phyloP scores from a whole-genome alignment of 1,284 basidiomycete species.

The Taiwanofungus camphoratus region DNA sequence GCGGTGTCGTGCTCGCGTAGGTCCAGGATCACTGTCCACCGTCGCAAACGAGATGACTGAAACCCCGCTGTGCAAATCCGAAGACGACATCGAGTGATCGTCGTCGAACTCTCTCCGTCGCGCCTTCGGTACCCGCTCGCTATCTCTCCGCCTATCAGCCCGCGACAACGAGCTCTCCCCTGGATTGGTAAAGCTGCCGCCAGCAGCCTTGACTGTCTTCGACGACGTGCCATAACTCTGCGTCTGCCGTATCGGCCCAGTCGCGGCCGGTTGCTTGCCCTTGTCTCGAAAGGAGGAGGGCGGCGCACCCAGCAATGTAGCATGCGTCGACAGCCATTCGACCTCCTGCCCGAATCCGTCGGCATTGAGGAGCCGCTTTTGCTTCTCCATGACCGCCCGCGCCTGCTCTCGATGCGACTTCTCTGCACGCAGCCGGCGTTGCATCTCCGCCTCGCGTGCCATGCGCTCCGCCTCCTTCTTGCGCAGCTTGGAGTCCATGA shows the following conservation, averaged over 20 bases:
- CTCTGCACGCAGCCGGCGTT: conserved; percentile 75
- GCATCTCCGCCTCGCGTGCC: conserved; percentile 83
- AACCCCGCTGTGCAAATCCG: conserved; percentile 72
- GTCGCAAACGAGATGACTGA: conserved; percentile 75
- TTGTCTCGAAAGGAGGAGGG: conserved; percentile 26
- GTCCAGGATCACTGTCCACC: conserved; percentile 80
- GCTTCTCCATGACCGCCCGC: conserved; percentile 93
- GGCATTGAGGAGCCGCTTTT: conserved; percentile 66
- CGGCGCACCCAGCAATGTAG: conserved; percentile 29
- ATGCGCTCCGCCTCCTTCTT: conserved; percentile 88
- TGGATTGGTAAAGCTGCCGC: conserved; percentile 45
- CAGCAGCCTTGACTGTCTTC: conserved; percentile 50
- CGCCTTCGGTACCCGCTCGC: conserved; percentile 66
- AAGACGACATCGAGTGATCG: conserved; percentile 86
- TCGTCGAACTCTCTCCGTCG: conserved; percentile 81
- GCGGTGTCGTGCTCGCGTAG: conserved; percentile 55
- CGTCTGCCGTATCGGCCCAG: conserved; percentile 57
- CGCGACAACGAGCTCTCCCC: conserved; percentile 30
- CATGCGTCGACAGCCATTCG: conserved; percentile 48
- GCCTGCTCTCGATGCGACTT: conserved; percentile 80
- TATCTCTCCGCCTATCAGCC: conserved; percentile 48
- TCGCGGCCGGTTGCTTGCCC: conserved; percentile 43
- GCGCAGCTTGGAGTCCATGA: conserved; percentile 71
- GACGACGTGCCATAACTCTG: conserved; percentile 35
- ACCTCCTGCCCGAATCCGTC: conserved; percentile 45